Conservation (phyloP, 225 moss, liverwort and hornwort genomes). For the Asterella californica region DNA sequence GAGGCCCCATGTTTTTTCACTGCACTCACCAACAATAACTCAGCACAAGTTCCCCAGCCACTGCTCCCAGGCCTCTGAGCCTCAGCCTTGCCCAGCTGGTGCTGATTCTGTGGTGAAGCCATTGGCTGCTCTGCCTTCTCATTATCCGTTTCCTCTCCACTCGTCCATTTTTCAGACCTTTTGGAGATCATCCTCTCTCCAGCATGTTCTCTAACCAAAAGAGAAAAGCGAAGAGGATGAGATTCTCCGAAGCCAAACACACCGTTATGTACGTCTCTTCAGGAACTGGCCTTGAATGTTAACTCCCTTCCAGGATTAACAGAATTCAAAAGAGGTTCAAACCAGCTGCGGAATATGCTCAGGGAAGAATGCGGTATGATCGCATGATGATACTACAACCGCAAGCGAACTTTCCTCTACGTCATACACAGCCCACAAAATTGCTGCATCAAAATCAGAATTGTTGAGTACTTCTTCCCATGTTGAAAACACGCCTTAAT, state of each 20-base stretch:
- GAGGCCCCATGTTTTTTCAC: conserved; percentile 69
- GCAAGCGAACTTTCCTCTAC: neutral
- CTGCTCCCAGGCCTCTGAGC: conserved; percentile 30
- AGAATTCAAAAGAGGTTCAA: neutral
- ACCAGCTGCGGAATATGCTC: neutral
- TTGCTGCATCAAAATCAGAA: neutral
- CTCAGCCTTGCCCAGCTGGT: conserved; percentile 17
- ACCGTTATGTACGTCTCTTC: neutral
- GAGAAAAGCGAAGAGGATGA: neutral
- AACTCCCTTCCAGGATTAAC: neutral
- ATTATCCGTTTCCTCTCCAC: conserved; percentile 35
- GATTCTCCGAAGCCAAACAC: neutral
- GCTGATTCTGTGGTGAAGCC: conserved; percentile 11
- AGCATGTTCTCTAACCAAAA: conserved; percentile 16
- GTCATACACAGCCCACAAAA: neutral
- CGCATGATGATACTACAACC: neutral
- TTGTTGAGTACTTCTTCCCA: neutral
- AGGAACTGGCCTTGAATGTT: neutral
- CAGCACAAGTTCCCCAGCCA: conserved; percentile 74
- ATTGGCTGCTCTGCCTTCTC: conserved; percentile 24
- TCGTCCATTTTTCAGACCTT: conserved; percentile 30
- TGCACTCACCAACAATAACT: conserved; percentile 72
- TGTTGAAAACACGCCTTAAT: neutral
- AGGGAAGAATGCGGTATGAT: neutral
- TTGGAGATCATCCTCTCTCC: conserved; percentile 22